A percentile compares a stretch with the other conserved stretches of the same genome.
Conservation (phyloP, 2,329 filamentous ascomycete genomes). For the Ophiocordyceps unilateralis region DNA sequence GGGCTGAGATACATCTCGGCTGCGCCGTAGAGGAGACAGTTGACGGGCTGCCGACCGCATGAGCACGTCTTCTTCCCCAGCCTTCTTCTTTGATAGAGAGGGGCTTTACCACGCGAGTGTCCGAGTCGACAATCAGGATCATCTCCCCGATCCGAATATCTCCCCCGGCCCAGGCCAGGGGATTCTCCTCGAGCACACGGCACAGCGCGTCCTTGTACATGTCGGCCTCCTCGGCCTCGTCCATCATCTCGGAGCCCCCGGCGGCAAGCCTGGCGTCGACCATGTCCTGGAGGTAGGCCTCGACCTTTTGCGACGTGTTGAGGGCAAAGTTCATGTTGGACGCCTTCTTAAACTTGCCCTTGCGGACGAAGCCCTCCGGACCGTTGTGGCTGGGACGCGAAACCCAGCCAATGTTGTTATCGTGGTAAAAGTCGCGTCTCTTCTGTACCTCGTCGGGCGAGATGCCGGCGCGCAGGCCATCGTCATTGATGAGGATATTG, state of each 20-base stretch:
- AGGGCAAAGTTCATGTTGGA: constrained; percentile 59
- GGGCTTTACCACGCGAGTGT: constrained; percentile 45
- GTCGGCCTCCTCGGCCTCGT: constrained; percentile 43
- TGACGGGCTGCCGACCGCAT: constrained; percentile 28
- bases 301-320: constrained; percentile 51
- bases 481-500: constrained; percentile 63
- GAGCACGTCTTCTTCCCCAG: too few species aligned
- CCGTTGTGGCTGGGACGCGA: constrained; percentile 43
- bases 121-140: constrained; percentile 57
- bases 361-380: constrained; percentile 42
- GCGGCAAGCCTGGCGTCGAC: constrained; percentile 42
- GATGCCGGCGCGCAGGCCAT: constrained; percentile 51
- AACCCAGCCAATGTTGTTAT: constrained; percentile 54
- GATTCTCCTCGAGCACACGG: constrained; percentile 47
- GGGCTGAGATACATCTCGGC: constrained; percentile 70
- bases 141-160: constrained; percentile 78
- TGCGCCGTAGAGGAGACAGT: constrained; percentile 63
- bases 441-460: constrained; percentile 40
- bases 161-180: constrained; percentile 64
- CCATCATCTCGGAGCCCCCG: constrained; percentile 7
- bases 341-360: constrained; percentile 53
- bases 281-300: constrained; percentile 45
- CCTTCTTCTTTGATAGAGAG: too few species aligned
- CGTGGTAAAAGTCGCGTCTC: constrained; percentile 50
- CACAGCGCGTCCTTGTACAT: constrained; percentile 50